Base-by-base conservation (phyloP, 768 basidiomycete genomes). In the Nevesoporus exiguus region DNA sequence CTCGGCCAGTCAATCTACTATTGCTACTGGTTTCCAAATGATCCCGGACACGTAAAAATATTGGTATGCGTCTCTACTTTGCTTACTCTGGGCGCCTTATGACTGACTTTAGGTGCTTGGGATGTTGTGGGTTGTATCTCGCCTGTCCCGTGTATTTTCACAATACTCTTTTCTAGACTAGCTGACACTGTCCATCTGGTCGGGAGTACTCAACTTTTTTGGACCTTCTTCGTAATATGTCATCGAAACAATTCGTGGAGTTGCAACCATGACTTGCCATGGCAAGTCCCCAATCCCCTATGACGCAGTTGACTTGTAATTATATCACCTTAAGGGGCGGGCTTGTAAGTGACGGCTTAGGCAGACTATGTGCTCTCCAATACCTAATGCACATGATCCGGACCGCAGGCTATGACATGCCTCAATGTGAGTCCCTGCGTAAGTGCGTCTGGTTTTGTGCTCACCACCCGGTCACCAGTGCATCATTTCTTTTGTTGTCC, bases 1-100 rank as follows among this genome's bases (percentile, higher is more conserved):
- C 13, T 58, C 10, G 54, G 54, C 19, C 57, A 55, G 41, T 51
- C 54, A 19, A 40, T 58, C 24, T 58, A 30, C 42, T 58, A 58
- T 31, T 33, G 8, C 7, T 24, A 40, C 21, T 58, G 22, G 36
- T 58, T 58, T 36, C 54, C 57, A 13, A 30, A 55, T 8, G 57
- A 58, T 21, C 13, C 30, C 9, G 10, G 2, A 17, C 15, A n/a
- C 7, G 47, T 45, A 5, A 58, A 48, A 17, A 15, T 21, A 47
- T 34, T 58, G 47, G 57, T 55, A n/a, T 22, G 57, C 15, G 3
- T 2, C 2, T 11, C n/a, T 8, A 0, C 30, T 40, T 34, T 44
- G 11, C 29, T 17, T 49, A 2, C 10, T 17, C 5, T n/a, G 8
- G 7, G 14, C 10, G 17, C 41, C 25, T 48, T 13, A 42, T 15